Evolutionary conservation across 2,329 filamentous ascomycete species (phyloP).

Genomic region (Ilyonectria destructans): DNA sequence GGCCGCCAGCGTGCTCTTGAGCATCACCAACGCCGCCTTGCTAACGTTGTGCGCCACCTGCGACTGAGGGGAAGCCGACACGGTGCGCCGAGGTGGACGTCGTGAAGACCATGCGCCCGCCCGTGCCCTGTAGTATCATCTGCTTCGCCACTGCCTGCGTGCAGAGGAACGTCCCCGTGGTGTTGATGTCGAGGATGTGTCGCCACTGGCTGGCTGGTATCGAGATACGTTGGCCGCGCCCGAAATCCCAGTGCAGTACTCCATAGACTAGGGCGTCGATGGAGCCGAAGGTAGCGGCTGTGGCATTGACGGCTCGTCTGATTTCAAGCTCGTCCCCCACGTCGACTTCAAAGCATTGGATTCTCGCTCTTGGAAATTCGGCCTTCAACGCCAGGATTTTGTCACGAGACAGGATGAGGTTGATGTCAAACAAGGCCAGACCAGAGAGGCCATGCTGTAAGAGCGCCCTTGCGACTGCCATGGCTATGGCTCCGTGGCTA

Average conservation of each 20-base stretch:
- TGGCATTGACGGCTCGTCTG: not conserved
- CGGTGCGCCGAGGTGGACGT: slow-evolving; percentile 78
- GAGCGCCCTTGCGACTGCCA: not conserved
- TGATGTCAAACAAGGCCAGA: slow-evolving; percentile 1
- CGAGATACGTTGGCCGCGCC: slow-evolving; percentile 68
- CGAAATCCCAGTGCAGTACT: not conserved
- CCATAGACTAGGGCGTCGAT: not conserved
- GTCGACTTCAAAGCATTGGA: not conserved
- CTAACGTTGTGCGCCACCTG: slow-evolving; percentile 81
- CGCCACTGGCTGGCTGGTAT: slow-evolving; percentile 74
- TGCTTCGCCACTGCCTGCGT: slow-evolving; percentile 73
- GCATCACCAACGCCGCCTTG: slow-evolving; percentile 76
- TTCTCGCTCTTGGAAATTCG: not conserved
- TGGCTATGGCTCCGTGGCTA: not conserved
- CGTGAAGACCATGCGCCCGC: slow-evolving; percentile 77
- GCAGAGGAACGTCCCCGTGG: slow-evolving; percentile 79
- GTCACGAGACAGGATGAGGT: not conserved
- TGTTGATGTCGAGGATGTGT: slow-evolving; percentile 80
- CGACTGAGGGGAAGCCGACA: slow-evolving; percentile 82
- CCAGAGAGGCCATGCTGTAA: slow-evolving; percentile 6
- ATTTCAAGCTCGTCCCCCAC: not conserved
- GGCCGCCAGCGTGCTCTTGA: slow-evolving; percentile 66
- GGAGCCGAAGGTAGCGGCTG: not conserved
- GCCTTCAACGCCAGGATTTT: not conserved
- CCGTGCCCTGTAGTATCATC: slow-evolving; percentile 65